Evolutionary conservation across 768 basidiomycete species (phyloP), one percentile per base, ranked within the genome.

Genomic region (Boletus rubroflammeus): DNA sequence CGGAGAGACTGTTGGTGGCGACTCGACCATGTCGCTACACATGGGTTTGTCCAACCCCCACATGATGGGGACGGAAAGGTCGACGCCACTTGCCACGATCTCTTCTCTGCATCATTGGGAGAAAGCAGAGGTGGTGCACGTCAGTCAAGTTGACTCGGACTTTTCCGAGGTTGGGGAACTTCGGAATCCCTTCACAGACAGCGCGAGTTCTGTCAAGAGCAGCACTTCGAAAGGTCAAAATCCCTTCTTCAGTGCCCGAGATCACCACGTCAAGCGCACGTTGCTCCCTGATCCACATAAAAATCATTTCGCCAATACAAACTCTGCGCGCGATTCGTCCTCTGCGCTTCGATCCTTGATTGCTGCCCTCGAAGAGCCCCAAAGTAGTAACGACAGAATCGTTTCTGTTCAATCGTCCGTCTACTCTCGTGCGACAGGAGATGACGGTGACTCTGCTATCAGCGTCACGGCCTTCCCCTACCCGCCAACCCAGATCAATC

Each of bases 71-170:
- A 76, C 78, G 64, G 84, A 82, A 32, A 83, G 82, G 63, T 80
- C 78, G 57, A 88, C 86, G 5, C 86, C 87, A 43, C 73, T 74
- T 8, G 79, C 83, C 13, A 81, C 75, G 26, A 61, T 69, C 4
- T 77, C 80, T 2, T 70, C 76, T 15, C 65, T 72, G 2, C 86
- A 89, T 70, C 76, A 67, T 44, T 88, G 86, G 86, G 81, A 89
- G 67, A 83, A 82, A 8, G 85, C 85, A 3, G 82, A 86, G 62
- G 82, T 87, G 19, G 59, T 86, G 47, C 72, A 80, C 51, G 72
- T 71, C 43, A 71, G 66, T 29, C 67, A 68, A 41, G 47, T 63
- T 2, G 66, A 65, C 41, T 42, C 55, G 0, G 57, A 47, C 14
- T 9, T 23, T 17, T 34, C 50, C 26, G 57, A 59, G 4, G 7